phyloP scores from a whole-genome alignment of 495 filamentous ascomycete genomes.

The Penicillium nucicola region DNA sequence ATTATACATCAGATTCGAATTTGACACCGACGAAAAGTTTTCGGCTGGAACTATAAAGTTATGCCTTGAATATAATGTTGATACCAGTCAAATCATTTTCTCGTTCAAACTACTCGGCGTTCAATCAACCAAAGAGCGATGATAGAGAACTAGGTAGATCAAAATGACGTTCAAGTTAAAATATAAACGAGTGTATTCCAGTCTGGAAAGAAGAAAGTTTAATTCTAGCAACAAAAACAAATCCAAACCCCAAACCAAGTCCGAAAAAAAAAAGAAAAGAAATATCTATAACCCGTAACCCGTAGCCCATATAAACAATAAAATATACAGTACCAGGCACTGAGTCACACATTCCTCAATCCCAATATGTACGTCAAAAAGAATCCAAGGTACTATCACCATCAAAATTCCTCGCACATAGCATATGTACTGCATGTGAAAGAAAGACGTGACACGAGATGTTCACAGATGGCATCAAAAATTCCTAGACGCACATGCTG shows the following conservation, averaged over 20 bases:
- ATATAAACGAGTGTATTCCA: constrained; percentile 3
- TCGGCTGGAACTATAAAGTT: no score
- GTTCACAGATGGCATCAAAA: background rate
- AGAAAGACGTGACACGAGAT: background rate
- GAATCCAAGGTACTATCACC: background rate
- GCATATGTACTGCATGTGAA: background rate
- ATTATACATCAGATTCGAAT: no score
- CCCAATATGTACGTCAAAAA: constrained; percentile 1
- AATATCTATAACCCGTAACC: background rate
- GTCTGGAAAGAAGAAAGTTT: background rate
- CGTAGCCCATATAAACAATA: background rate
- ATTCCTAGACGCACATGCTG: background rate
- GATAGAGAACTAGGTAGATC: no score
- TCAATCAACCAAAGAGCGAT: no score
- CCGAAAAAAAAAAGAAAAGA: background rate
- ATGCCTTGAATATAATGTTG: no score
- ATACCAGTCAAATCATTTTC: no score
- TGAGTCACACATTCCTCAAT: background rate
- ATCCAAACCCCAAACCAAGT: background rate
- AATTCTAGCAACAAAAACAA: background rate
- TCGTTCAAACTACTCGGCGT: no score
- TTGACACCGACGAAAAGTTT: no score
- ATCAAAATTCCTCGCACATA: no score
- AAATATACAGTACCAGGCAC: background rate
- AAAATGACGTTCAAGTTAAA: no score